Base-by-base conservation (phyloP, 2,329 filamentous ascomycete species). In the Colletotrichum lentis region DNA sequence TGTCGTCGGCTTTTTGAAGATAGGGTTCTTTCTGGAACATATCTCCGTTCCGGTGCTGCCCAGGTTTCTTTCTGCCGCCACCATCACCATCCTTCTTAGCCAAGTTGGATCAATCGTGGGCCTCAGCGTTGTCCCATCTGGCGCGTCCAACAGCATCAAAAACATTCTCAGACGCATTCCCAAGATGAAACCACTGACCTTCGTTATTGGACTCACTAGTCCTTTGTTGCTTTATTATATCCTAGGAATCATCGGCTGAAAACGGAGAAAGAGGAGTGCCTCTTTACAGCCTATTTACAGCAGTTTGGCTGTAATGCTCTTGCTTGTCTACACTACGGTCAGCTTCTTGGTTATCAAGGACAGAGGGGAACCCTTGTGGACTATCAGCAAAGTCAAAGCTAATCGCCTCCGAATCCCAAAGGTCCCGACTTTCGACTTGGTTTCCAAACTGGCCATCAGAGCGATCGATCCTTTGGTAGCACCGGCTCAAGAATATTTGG, bases 1-100 rank as follows among this genome's bases (percentile, higher is more conserved):
- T 24, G 80, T 82, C 18, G 77, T 91, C 3, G 88, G 88, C 0
- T 79, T 90, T 1, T 79, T 90, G 24, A 88, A 87, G 60, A 83
- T 90, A 5, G 88, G 88, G 0, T 91, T 89, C 74, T 79, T 90
- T 5, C 81, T 91, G 22, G 87, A 91, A 68, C 90, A 89, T 72
- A 86, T 91, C 71, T 90, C 88, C 0, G 82, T 88, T 1, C 88
- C 88, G 0, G 86, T 90, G 1, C 81, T 91, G 0, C 87, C 82
- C 7, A 88, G 88, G 5, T 90, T 90, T 77, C 89, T 91, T 71
- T 88, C 87, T 0, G 88, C 88, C 1, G 88, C 88, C 1, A 88
- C 87, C 27, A 85, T 91, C 55, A 88, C 87, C 37, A 90, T 91
- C 73, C 84, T 86, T 24, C 83, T 90, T 57, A 87, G 86, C n/a